phyloP scores from a whole-genome alignment of 371 early-diverging fungal genomes.

The Paraphysoderma sedebokerense region DNA sequence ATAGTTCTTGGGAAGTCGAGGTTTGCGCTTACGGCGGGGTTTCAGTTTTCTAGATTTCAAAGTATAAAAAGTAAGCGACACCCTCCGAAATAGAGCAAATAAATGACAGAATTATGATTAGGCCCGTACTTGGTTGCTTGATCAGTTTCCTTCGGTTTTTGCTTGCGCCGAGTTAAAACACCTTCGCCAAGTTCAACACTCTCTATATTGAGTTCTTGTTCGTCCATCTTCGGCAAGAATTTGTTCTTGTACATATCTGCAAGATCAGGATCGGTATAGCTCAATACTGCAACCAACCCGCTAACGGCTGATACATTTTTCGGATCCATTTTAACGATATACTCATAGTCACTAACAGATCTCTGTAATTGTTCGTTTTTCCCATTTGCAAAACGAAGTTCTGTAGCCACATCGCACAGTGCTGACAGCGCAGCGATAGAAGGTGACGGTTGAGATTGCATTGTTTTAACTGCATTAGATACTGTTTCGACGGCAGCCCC shows the following conservation, averaged over 20 bases:
- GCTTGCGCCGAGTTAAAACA: constrained; percentile 42
- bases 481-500: too few species aligned
- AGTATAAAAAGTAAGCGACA: not conserved
- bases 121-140: constrained; percentile 14
- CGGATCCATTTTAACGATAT: constrained; percentile 46
- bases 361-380: too few species aligned
- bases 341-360: constrained; percentile 48
- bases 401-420: too few species aligned
- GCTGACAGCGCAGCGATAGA: too few species aligned
- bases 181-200: constrained; percentile 31
- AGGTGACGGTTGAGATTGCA: too few species aligned
- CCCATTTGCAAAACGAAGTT: too few species aligned
- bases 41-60: not conserved
- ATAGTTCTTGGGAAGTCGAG: constrained; percentile 36
- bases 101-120: not conserved
- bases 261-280: constrained; percentile 38
- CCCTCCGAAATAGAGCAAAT: not conserved
- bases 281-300: constrained; percentile 45
- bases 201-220: constrained; percentile 15
- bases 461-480: too few species aligned
- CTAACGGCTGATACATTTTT: constrained; percentile 43
- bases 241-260: constrained; percentile 49
- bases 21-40: constrained; percentile 31
- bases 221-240: constrained; percentile 31
- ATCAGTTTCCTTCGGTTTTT: constrained; percentile 34